Conservation (phyloP, 345 rosid genomes). For the Laguncularia racemosa region DNA sequence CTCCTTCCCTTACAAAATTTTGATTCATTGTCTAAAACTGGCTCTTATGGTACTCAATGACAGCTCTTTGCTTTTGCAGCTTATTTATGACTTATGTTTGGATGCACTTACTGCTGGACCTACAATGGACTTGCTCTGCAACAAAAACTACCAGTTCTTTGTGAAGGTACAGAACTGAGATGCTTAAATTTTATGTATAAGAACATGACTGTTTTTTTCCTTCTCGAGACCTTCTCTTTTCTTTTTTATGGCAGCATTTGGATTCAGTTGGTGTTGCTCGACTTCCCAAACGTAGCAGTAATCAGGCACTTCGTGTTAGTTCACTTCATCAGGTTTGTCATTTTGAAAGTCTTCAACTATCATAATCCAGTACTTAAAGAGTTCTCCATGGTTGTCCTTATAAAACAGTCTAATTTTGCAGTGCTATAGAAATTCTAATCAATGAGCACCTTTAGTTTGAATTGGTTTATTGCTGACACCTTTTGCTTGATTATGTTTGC, state of each 20-base stretch:
- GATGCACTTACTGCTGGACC: conserved; percentile 84
- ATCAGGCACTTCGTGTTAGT: conserved; percentile 81
- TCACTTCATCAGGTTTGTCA: conserved; percentile 87
- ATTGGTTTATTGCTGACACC: too few species aligned
- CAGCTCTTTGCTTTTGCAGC: conserved; percentile 37
- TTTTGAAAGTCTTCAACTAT: background rate
- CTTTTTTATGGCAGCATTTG: conserved; percentile 52
- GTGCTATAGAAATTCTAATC: too few species aligned
- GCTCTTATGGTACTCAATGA: background rate
- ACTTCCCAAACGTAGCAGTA: conserved; percentile 78
- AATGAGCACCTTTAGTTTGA: too few species aligned
- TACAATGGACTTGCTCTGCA: conserved; percentile 76
- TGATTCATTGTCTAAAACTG: conserved; percentile 1
- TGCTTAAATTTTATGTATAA: background rate
- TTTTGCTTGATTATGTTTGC: too few species aligned
- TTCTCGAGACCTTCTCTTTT: background rate
- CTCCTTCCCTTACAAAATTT: background rate
- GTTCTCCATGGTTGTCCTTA: too few species aligned
- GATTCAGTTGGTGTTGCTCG: conserved; percentile 78
- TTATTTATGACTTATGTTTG: conserved; percentile 74
- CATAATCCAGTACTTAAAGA: background rate
- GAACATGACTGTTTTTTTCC: background rate
- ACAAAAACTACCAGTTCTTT: conserved; percentile 75
- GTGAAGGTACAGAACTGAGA: conserved; percentile 37
- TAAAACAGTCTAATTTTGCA: too few species aligned